These are phyloP conservation scores for Alnus glutinosa DNA, from an alignment of 306 rosid species.

Conservation along the genomic window DNA sequence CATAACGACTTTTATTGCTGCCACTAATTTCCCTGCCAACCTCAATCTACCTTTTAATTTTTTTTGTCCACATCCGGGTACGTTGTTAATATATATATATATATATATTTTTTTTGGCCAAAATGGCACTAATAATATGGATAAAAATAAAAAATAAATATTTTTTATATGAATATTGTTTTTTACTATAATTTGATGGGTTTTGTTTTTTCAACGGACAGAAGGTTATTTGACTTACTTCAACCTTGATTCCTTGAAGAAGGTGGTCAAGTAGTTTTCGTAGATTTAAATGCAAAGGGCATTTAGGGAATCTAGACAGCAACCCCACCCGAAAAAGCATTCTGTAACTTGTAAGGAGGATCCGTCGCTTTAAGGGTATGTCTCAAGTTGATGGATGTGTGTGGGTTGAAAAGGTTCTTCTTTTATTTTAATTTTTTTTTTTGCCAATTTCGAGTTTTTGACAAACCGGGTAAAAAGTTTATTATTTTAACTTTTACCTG, in stretches of 20 bases:
- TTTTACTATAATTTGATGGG: too few species aligned
- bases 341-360: not conserved
- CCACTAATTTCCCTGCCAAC: too few species aligned
- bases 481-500: not conserved
- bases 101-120: too few species aligned
- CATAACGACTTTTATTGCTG: too few species aligned
- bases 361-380: not conserved
- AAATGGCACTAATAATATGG: too few species aligned
- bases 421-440: too few species aligned
- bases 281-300: not conserved
- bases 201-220: not conserved
- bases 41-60: too few species aligned
- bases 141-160: too few species aligned
- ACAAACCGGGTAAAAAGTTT: not conserved
- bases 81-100: too few species aligned
- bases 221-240: not conserved
- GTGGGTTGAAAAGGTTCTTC: not conserved
- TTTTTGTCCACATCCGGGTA: not conserved
- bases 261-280: constrained; percentile 1
- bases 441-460: not conserved
- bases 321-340: not conserved
- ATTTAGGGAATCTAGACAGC: not conserved
- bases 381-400: not conserved
- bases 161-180: too few species aligned
- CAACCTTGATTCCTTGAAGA: not conserved